These are phyloP conservation scores for Isabelozyma heimii DNA, from an alignment of 805 yeast species.

Conservation along the genomic window DNA sequence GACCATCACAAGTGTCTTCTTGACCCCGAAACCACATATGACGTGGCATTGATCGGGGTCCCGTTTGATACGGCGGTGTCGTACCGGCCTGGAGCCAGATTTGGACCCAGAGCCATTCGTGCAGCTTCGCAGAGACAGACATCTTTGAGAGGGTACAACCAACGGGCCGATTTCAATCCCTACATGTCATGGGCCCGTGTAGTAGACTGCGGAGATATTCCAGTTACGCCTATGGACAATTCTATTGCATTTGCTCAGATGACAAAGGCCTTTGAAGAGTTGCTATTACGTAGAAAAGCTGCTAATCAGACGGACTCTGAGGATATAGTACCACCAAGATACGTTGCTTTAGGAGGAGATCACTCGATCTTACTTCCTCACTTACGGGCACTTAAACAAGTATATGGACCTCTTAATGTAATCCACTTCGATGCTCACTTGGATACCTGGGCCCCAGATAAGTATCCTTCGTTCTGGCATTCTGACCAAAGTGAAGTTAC, in stretches of 20 bases:
- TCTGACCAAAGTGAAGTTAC: slow-evolving; percentile 61
- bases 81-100: slow-evolving; percentile 78
- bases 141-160: slow-evolving; percentile 65
- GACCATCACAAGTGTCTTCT: slow-evolving; percentile 58
- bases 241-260: slow-evolving; percentile 51
- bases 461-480: slow-evolving; percentile 64
- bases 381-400: slow-evolving; percentile 56
- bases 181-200: slow-evolving; percentile 48
- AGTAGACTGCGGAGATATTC: slow-evolving; percentile 58
- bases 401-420: slow-evolving; percentile 67
- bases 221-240: slow-evolving; percentile 60
- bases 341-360: slow-evolving; percentile 79
- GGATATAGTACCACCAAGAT: slow-evolving; percentile 48
- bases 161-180: slow-evolving; percentile 57
- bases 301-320: slow-evolving; percentile 7
- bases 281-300: slow-evolving; percentile 42
- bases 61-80: slow-evolving; percentile 84
- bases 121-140: slow-evolving; percentile 71
- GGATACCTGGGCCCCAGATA: slow-evolving; percentile 76
- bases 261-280: slow-evolving; percentile 54
- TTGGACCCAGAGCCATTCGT: slow-evolving; percentile 75
- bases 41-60: slow-evolving; percentile 72
- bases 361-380: slow-evolving; percentile 76
- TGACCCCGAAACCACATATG: slow-evolving; percentile 48
- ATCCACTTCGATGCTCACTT: slow-evolving; percentile 85